These are phyloP conservation scores for Phtheirospermum japonicum DNA, from an alignment of 257 asterid species.

Conservation along the genomic window DNA sequence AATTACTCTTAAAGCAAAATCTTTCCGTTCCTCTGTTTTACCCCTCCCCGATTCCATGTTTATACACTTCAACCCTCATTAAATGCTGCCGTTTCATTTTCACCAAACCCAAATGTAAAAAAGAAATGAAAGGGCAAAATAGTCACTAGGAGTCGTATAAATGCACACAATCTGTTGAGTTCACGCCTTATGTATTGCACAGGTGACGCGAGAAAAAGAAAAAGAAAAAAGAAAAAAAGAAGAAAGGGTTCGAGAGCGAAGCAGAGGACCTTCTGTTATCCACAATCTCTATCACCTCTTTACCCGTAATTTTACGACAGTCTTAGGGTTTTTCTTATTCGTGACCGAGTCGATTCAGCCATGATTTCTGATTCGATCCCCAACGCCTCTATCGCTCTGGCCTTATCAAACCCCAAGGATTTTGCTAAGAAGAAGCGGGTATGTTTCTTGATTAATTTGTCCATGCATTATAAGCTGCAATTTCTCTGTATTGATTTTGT, in stretches of 20 bases:
- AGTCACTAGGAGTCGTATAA: neutral
- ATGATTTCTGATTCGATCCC: conserved; percentile 79
- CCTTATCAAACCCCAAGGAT: conserved; percentile 64
- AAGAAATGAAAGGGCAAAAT: neutral
- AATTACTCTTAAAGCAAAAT: neutral
- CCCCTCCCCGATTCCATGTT: too few relatives aligned
- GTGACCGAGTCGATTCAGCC: conserved; percentile 36
- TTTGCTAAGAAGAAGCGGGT: conserved; percentile 80
- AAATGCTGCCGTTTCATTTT: neutral
- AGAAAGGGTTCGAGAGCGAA: neutral
- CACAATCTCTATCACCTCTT: conserved; percentile 31
- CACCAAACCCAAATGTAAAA: neutral
- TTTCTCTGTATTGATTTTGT: neutral
- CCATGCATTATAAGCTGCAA: too few relatives aligned
- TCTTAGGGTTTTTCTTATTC: conserved; percentile 59
- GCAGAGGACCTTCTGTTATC: conserved; percentile 44
- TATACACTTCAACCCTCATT: neutral
- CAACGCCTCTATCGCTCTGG: conserved; percentile 55
- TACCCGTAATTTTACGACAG: conserved; percentile 23
- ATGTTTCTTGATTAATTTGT: conserved; percentile 22
- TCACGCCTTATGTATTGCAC: neutral
- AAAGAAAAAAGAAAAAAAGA: neutral
- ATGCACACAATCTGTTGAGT: neutral
- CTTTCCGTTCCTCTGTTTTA: neutral
- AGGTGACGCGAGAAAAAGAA: neutral